A percentile compares a stretch with the other conserved stretches of the same genome.
phyloP scores from a whole-genome alignment of 2,329 filamentous ascomycete genomes.

The Emergomyces orientalis region DNA sequence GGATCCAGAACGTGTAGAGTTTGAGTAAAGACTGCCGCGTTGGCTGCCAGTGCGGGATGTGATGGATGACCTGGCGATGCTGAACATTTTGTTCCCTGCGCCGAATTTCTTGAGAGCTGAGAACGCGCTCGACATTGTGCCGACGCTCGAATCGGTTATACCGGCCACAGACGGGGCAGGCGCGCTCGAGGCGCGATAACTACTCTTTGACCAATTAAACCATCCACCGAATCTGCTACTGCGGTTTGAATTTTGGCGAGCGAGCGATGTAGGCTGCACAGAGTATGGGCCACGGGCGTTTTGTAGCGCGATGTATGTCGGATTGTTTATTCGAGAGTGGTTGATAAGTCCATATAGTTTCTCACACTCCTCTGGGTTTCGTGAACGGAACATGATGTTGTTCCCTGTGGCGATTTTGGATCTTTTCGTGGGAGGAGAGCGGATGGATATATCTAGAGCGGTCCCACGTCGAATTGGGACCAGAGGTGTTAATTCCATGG shows the following conservation, averaged over 20 bases:
- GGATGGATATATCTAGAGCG: slow-evolving; percentile 85
- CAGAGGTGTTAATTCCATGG: slow-evolving; percentile 79
- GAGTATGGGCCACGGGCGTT: slow-evolving; percentile 55
- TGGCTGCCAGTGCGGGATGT: slow-evolving; percentile 46
- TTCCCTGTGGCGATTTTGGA: slow-evolving; percentile 60
- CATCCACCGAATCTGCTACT: slow-evolving; percentile 31
- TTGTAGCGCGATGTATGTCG: slow-evolving; percentile 73
- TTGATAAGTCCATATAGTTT: slow-evolving; percentile 80
- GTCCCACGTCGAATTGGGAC: slow-evolving; percentile 87
- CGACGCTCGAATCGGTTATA: slow-evolving; percentile 65
- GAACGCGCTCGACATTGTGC: slow-evolving; percentile 70
- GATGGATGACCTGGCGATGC: slow-evolving; percentile 70
- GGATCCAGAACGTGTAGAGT: slow-evolving; percentile 39
- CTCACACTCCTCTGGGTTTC: slow-evolving; percentile 66
- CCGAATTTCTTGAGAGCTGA: slow-evolving; percentile 67
- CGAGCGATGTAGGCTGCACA: slow-evolving; percentile 46
- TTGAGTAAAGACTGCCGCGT: slow-evolving; percentile 51
- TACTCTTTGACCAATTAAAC: slow-evolving; percentile 44
- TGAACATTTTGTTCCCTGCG: slow-evolving; percentile 64
- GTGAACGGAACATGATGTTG: slow-evolving; percentile 85
- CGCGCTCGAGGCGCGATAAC: slow-evolving; percentile 49
- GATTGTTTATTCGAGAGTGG: slow-evolving; percentile 80
- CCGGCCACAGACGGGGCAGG: slow-evolving; percentile 47
- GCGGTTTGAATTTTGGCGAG: slow-evolving; percentile 40
- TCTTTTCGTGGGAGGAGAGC: slow-evolving; percentile 67